Percentiles rank a stretch among this genome's conserved stretches.
Conservation (phyloP, 129 eudicot species). For the carrot (Daucus carota) region DH1_v3.0 NC_030385.2:44155001-44155500, state of each 20-base stretch:
- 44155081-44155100: slow-evolving; percentile 94
- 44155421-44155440: slow-evolving; percentile 54
- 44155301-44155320: not conserved
- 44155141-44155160: not conserved
- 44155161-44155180: not conserved
- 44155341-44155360: slow-evolving; percentile 74
- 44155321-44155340: slow-evolving; percentile 91
- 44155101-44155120: slow-evolving; percentile 46
- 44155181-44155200: not conserved
- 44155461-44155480: slow-evolving; percentile 56
- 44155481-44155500: slow-evolving; percentile 67
- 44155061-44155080: slow-evolving; percentile 65
- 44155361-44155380: slow-evolving; percentile 98
- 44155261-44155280: not conserved
- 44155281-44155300: slow-evolving; percentile 2
- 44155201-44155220: not conserved
- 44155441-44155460: slow-evolving; percentile 75
- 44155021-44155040: slow-evolving; percentile 35
- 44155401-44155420: slow-evolving; percentile 82
- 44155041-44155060: slow-evolving; percentile 76
- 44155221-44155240: not conserved
- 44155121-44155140: not conserved
- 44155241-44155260: not conserved
- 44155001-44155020: slow-evolving; percentile 48
- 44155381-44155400: slow-evolving; percentile 84